Percentiles rank a stretch among this genome's conserved stretches.
phyloP scores from a whole-genome alignment of 2,329 filamentous ascomycete species.

The Fusarium subglutinans region DNA sequence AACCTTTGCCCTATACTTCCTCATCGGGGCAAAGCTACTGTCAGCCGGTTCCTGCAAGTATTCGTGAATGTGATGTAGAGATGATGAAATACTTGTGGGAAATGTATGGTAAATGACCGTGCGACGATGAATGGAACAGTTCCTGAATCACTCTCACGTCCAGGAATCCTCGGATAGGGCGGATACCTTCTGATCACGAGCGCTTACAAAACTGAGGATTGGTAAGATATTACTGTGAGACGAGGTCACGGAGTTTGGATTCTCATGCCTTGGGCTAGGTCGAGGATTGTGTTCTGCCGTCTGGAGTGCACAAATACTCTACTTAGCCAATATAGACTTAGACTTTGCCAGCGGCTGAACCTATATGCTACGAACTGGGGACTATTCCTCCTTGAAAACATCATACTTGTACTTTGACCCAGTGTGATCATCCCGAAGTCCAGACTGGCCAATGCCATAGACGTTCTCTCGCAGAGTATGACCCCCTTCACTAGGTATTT shows the following conservation, averaged over 20 bases:
- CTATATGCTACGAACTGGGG: not conserved
- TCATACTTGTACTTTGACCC: conserved; percentile 70
- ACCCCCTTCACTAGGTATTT: conserved; percentile 43
- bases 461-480: conserved; percentile 67
- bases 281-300: not conserved
- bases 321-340: too few relatives aligned
- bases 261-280: not conserved
- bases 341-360: too few relatives aligned
- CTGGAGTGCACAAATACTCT: not conserved
- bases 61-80: not conserved
- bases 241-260: not conserved
- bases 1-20: too few relatives aligned
- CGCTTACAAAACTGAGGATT: not conserved
- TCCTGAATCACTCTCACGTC: not conserved
- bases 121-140: not conserved
- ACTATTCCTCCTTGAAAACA: conserved; percentile 64
- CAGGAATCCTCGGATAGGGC: not conserved
- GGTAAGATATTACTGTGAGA: too few relatives aligned
- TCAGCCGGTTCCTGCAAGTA: not conserved
- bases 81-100: not conserved
- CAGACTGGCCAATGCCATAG: conserved; percentile 67
- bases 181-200: not conserved
- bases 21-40: not conserved
- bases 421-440: conserved; percentile 65
- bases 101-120: not conserved